phyloP scores from a whole-genome alignment of 768 basidiomycete genomes.

The Boletus subcaerulescens region DNA sequence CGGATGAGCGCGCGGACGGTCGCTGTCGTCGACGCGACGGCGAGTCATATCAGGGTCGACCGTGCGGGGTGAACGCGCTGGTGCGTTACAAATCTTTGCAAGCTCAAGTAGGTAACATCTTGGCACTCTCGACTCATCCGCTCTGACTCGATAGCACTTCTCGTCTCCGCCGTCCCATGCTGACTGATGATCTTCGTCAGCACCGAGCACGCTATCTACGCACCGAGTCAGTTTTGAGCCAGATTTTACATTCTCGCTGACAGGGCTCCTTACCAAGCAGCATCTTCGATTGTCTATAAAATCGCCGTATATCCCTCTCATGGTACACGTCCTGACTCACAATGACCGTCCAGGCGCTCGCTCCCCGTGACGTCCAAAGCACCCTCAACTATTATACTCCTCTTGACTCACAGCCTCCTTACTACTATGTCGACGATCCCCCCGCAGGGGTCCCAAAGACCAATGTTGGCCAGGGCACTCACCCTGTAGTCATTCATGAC shows the following conservation, averaged over 20 bases:
- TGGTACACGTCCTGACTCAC: neutral
- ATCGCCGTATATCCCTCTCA: neutral
- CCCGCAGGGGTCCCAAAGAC: constrained; percentile 24
- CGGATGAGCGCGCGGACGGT: constrained; percentile 21
- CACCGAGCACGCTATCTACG: constrained; percentile 9
- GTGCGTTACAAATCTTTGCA: too few species aligned
- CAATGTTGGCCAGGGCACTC: constrained; percentile 30
- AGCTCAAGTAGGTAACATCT: neutral
- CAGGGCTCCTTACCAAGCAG: too few species aligned
- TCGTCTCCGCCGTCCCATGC: neutral
- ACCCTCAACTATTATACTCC: constrained; percentile 37
- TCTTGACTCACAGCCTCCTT: constrained; percentile 30
- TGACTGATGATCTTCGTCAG: constrained; percentile 16
- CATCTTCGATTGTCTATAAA: constrained; percentile 5
- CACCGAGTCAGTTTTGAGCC: neutral
- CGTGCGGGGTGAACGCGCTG: neutral
- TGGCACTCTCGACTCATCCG: too few species aligned
- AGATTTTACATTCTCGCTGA: neutral
- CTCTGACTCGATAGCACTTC: too few species aligned
- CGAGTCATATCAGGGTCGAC: constrained; percentile 10
- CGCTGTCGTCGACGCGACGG: constrained; percentile 20
- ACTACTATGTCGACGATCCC: constrained; percentile 32
- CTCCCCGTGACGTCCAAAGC: constrained; percentile 36
- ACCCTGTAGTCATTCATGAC: constrained; percentile 26
- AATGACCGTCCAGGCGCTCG: constrained; percentile 24